Evolutionary conservation across 345 rosid genomes (phyloP), one percentile per base, ranked within the genome.

Genomic region (Psidium friedrichsthalianum): DNA sequence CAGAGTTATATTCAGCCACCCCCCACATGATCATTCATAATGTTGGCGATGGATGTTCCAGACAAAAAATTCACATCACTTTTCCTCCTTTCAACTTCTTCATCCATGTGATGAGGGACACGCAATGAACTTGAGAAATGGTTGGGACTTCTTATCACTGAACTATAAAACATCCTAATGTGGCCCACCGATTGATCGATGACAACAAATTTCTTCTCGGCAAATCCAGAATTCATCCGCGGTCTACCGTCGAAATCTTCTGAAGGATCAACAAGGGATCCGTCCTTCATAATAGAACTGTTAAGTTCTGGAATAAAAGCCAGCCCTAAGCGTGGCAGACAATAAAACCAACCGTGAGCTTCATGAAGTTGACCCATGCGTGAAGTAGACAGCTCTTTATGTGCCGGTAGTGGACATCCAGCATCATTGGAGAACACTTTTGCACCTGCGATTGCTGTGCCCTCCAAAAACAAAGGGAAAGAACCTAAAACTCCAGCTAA

Each of bases 161-260:
- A 90, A 82, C 89, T 93, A 51, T 85, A 90, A 54, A 94, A 58
- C 59, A 96, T 86, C 88, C 89, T 93, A 53, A 94, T 93, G 85
- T 92, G 94, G 84, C 90, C 91, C 84, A 96, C 95, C 25, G 95
- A 91, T 86, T 91, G 98, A 88, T 95, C 98, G 82, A 95, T 94
- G 54, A 95, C 89, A 78, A 92, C 82, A 40, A 90, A 88, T 82
- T 91, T 87, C 86, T 91, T 94, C 83, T 91, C 91, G 24, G 85
- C 83, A 85, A 90, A 87, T 86, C 88, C 89, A 36, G 89, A 88
- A 32, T 86, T 86, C 55, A 0, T 69, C 80, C 47, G 18, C 13
- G 14, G 80, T 36, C 80, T 18, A 69, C 42, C 36, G 47, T 69
- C 24, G 10, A 84, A 87, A 83, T 87, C 55, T 56, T 89, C 87